These are phyloP conservation scores for Gracilaria gracilis DNA, from an alignment of 23 red algal genomes.

Conservation along the genomic window DNA sequence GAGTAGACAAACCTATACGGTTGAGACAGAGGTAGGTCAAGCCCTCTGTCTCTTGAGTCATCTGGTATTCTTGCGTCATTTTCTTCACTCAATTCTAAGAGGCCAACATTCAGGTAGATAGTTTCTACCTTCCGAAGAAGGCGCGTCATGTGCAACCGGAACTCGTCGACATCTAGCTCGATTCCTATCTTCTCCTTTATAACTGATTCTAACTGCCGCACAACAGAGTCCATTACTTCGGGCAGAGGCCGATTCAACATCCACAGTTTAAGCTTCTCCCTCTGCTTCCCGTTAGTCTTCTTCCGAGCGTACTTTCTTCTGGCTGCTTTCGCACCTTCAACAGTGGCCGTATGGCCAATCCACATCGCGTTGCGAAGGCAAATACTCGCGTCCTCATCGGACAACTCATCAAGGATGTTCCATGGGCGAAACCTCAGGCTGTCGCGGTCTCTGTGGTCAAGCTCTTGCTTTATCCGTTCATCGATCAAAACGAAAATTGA, in stretches of 20 bases:
- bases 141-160: background rate
- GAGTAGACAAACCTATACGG: no score
- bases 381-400: background rate
- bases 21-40: no score
- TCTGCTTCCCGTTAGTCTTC: background rate
- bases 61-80: no score
- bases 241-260: background rate
- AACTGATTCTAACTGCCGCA: background rate
- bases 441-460: background rate
- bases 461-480: background rate
- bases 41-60: no score
- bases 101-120: background rate
- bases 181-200: background rate
- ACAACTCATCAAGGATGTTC: background rate
- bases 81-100: no score
- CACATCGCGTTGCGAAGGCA: background rate
- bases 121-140: background rate
- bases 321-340: background rate
- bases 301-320: background rate
- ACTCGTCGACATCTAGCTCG: background rate
- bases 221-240: background rate
- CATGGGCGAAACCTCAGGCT: background rate
- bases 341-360: background rate
- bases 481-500: no score
- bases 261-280: background rate